A percentile compares a stretch with the other conserved stretches of the same genome.
Conservation (phyloP, 2,329 filamentous ascomycete genomes). For the Epichloe sp. region DNA sequence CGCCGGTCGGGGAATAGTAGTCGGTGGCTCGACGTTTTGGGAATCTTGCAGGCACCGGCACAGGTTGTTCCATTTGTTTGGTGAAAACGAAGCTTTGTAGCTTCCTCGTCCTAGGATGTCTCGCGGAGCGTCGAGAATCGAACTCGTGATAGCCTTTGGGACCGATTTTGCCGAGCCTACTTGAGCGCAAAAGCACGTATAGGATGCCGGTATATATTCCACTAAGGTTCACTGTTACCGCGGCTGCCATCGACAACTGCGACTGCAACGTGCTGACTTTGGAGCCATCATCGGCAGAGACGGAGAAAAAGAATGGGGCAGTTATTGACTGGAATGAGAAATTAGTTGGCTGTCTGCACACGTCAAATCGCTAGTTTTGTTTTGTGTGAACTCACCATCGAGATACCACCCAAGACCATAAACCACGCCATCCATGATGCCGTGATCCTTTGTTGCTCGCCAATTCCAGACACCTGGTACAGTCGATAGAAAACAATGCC, state of each 20-base stretch:
- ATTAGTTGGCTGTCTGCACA: neutral
- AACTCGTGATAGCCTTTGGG: conserved; percentile 28
- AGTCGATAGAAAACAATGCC: conserved; percentile 44
- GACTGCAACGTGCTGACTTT: conserved; percentile 22
- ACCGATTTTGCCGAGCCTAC: conserved; percentile 41
- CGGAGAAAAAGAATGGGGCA: conserved; percentile 49
- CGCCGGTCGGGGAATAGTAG: neutral
- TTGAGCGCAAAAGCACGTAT: conserved; percentile 54
- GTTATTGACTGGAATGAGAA: conserved; percentile 35
- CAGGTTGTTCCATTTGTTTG: conserved; percentile 11
- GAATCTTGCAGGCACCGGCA: conserved; percentile 3
- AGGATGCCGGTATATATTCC: conserved; percentile 52
- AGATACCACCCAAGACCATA: conserved; percentile 41
- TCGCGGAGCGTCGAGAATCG: conserved; percentile 25
- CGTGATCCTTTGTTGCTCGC: conserved; percentile 44
- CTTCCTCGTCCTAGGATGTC: conserved; percentile 2
- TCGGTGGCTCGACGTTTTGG: neutral
- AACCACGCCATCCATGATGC: conserved; percentile 62
- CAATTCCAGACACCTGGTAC: conserved; percentile 38
- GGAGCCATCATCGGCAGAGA: conserved; percentile 32
- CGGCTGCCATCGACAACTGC: conserved; percentile 47
- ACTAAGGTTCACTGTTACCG: conserved; percentile 52
- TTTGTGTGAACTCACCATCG: conserved; percentile 35
- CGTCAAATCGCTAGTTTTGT: neutral
- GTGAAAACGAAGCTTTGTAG: conserved; percentile 8